Evolutionary conservation across 768 basidiomycete genomes (phyloP).

Genomic region (Holtermannia corniformis): DNA sequence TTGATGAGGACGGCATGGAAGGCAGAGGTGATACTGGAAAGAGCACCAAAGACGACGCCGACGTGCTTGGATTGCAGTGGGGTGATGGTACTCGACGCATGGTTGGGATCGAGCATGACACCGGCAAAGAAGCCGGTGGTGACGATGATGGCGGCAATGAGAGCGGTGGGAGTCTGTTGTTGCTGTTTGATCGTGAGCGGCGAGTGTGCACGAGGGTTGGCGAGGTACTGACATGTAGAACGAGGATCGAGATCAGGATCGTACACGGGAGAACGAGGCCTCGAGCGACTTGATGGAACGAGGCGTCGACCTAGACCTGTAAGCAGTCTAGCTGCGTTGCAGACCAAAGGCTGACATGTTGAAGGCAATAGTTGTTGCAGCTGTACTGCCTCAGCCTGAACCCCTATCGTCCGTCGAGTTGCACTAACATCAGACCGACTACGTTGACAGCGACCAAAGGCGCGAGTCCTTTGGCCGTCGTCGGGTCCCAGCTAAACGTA

Average conservation of each 20-base stretch:
- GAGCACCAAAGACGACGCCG: slow-evolving; percentile 71
- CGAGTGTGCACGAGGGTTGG: not conserved
- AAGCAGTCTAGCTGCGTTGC: slow-evolving; percentile 32
- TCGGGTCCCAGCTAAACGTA: slow-evolving; percentile 55
- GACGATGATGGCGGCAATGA: slow-evolving; percentile 67
- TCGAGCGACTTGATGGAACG: slow-evolving; percentile 65
- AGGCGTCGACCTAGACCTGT: slow-evolving; percentile 17
- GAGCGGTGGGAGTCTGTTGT: slow-evolving; percentile 63
- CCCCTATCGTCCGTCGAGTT: not conserved
- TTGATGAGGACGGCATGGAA: slow-evolving; percentile 92
- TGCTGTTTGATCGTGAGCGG: slow-evolving; percentile 7
- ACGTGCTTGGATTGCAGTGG: slow-evolving; percentile 27
- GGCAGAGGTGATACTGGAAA: slow-evolving; percentile 77
- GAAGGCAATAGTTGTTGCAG: slow-evolving; percentile 80
- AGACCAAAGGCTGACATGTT: slow-evolving; percentile 90
- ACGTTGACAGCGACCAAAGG: slow-evolving; percentile 71
- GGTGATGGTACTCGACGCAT: slow-evolving; percentile 19
- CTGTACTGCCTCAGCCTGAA: slow-evolving; percentile 41
- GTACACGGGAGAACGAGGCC: slow-evolving; percentile 91
- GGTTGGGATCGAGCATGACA: slow-evolving; percentile 59
- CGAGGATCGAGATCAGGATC: slow-evolving; percentile 69
- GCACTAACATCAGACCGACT: slow-evolving; percentile 62
- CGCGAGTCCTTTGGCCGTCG: slow-evolving; percentile 60
- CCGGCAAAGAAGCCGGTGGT: slow-evolving; percentile 88
- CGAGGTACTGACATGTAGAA: slow-evolving; percentile 52